Evolutionary conservation across 2,329 filamentous ascomycete genomes (phyloP), one percentile per base, ranked within the genome.

Genomic region (Ascochyta koolunga): DNA sequence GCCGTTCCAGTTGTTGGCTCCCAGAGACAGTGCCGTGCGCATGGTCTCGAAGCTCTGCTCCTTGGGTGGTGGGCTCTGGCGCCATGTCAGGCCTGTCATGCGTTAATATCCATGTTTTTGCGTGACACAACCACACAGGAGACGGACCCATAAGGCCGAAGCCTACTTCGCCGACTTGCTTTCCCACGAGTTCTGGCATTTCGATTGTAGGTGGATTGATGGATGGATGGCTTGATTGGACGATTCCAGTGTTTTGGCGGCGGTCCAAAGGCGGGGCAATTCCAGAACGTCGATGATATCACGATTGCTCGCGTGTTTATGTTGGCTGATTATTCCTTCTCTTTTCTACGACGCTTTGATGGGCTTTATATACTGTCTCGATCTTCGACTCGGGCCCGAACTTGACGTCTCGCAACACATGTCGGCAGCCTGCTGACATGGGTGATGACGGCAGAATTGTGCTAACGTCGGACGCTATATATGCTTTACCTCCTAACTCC

Each of bases 1-100:
- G 35, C 77, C 80, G 57, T 82, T 82, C 79, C 79, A 82, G 58
- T 77, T 75, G 61, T 77, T 78, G n/a, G 77, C 70, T 25, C 79
- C 79, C 13, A 62, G 51, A 2, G 70, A 61, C 15, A 80, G 62
- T 24, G 78, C 76, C 1, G 73, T 69, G 44, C 74, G 76, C 78
- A 82, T 79, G 2, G 78, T 75, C 48, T 71, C 68, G 61, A 81
- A 77, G 59, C 76, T 62, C 49, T 80, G 65, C 31, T 67, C 64
- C 38, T 67, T 56, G 2, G 69, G 52, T 5, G 66, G 74, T 5
- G 78, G 77, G 31, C 68, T 70, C 9, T 60, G 44, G 43, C 77
- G 72, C 79, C 78, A 80, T 50, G 79, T 82, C 1, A 82, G 65
- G 44, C 79, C 77, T 77, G 42, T 36, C 13, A 18, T 25, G 15